A percentile compares a stretch with the other conserved stretches of the same genome.
Conservation (phyloP, 176 grass and related monocot species). For the Rhynchospora breviuscula region DNA sequence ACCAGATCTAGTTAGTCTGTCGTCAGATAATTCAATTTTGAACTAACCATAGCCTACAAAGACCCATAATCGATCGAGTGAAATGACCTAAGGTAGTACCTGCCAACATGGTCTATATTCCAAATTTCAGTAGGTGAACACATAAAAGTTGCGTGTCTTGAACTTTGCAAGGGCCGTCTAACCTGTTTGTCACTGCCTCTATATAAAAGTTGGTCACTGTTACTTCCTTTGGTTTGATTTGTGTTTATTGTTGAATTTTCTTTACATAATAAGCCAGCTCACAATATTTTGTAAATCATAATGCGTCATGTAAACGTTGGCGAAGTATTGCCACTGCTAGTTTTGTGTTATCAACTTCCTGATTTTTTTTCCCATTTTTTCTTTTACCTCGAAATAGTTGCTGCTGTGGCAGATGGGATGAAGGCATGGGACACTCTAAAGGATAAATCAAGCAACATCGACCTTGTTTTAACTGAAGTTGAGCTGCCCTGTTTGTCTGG, state of each 20-base stretch:
- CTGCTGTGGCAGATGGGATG: slow-evolving; percentile 55
- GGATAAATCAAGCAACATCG: slow-evolving; percentile 77
- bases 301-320: background rate
- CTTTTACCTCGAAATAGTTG: slow-evolving; percentile 36
- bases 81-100: background rate
- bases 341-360: background rate
- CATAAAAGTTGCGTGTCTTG: too few species aligned
- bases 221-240: background rate
- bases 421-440: slow-evolving; percentile 85
- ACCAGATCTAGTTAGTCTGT: background rate
- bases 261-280: background rate
- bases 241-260: background rate
- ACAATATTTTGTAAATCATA: background rate
- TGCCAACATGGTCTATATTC: background rate
- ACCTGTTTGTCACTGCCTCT: too few species aligned
- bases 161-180: too few species aligned
- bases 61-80: background rate
- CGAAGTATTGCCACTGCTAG: background rate
- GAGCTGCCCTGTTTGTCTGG: slow-evolving; percentile 88
- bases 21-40: background rate
- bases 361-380: background rate
- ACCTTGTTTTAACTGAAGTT: slow-evolving; percentile 93
- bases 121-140: too few species aligned
- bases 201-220: background rate
- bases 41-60: background rate